Evolutionary conservation across 768 basidiomycete species (phyloP).

Genomic region (Suillus americanus): DNA sequence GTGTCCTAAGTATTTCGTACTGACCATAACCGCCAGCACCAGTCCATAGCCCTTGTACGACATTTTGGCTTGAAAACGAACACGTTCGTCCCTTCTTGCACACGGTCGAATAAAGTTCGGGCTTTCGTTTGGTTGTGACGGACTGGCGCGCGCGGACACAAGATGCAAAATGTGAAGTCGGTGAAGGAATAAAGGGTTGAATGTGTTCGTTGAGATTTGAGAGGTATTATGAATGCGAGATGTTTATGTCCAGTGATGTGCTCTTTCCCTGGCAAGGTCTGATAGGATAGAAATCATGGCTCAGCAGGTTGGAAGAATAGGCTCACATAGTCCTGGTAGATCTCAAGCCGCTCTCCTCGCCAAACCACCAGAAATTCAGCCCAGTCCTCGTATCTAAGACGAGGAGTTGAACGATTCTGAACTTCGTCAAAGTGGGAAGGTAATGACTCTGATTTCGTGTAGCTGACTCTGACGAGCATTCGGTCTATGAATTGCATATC

Average conservation of each 20-base stretch:
- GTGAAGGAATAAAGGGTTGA: slow-evolving; percentile 87
- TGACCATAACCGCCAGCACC: slow-evolving; percentile 88
- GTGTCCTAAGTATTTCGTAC: slow-evolving; percentile 7
- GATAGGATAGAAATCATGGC: slow-evolving; percentile 7
- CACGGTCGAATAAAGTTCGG: slow-evolving; percentile 48
- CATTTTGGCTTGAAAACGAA: slow-evolving; percentile 85
- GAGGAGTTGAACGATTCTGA: slow-evolving; percentile 60
- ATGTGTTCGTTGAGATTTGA: slow-evolving; percentile 58
- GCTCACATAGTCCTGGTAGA: slow-evolving; percentile 84
- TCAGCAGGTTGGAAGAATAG: not conserved
- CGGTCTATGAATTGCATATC: slow-evolving; percentile 56
- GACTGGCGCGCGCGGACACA: slow-evolving; percentile 57
- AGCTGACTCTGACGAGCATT: slow-evolving; percentile 80
- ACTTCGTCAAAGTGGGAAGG: slow-evolving; percentile 61
- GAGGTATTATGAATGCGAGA: slow-evolving; percentile 76
- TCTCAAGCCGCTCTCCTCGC: slow-evolving; percentile 72
- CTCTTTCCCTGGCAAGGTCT: slow-evolving; percentile 69
- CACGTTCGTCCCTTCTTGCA: slow-evolving; percentile 72
- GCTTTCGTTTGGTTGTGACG: slow-evolving; percentile 38
- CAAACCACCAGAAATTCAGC: slow-evolving; percentile 87
- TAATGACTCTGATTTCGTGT: slow-evolving; percentile 54
- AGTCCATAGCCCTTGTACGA: slow-evolving; percentile 78
- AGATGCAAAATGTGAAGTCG: slow-evolving; percentile 80
- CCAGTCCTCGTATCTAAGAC: slow-evolving; percentile 66
- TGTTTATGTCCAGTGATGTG: slow-evolving; percentile 71